Conservation (phyloP, 352 stramenopile genomes). For the Pythium apleroticum region DNA sequence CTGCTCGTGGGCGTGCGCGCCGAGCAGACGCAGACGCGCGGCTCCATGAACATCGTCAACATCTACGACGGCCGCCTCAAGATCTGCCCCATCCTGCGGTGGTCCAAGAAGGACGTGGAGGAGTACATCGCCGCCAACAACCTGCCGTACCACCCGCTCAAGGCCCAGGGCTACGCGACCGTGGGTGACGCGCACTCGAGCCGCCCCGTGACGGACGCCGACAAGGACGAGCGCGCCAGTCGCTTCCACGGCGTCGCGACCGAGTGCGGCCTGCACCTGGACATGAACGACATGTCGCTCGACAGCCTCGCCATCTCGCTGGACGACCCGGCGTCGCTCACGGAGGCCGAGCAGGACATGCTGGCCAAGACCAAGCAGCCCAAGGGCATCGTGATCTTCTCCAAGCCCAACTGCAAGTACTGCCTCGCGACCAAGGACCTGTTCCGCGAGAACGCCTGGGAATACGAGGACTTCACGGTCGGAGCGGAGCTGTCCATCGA, state of each 20-base stretch:
- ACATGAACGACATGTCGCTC: conserved; percentile 62
- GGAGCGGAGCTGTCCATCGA: conserved; percentile 51
- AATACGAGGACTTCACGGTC: conserved; percentile 70
- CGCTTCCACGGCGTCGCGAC: conserved; percentile 81
- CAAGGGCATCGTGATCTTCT: conserved; percentile 69
- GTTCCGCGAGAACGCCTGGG: conserved; percentile 53
- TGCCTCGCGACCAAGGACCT: conserved; percentile 64
- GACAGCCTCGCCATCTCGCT: conserved; percentile 43
- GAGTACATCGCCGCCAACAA: conserved; percentile 70
- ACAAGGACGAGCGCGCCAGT: conserved; percentile 69
- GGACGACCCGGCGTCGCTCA: conserved; percentile 51
- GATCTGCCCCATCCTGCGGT: conserved; percentile 84
- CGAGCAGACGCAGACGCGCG: conserved; percentile 67
- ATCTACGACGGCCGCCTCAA: conserved; percentile 82
- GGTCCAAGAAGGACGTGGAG: conserved; percentile 73
- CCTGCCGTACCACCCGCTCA: conserved; percentile 84
- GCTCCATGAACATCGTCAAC: conserved; percentile 75
- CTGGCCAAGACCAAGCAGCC: conserved; percentile 39
- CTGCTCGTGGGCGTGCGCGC: conserved; percentile 84
- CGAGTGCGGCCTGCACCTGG: conserved; percentile 83
- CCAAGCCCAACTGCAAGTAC: conserved; percentile 78
- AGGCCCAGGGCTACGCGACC: conserved; percentile 77
- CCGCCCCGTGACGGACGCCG: conserved; percentile 63
- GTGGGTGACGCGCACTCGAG: conserved; percentile 85
- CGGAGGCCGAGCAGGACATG: conserved; percentile 42